phyloP scores from a whole-genome alignment of 306 rosid species.

The Dicorynia guianensis region DNA sequence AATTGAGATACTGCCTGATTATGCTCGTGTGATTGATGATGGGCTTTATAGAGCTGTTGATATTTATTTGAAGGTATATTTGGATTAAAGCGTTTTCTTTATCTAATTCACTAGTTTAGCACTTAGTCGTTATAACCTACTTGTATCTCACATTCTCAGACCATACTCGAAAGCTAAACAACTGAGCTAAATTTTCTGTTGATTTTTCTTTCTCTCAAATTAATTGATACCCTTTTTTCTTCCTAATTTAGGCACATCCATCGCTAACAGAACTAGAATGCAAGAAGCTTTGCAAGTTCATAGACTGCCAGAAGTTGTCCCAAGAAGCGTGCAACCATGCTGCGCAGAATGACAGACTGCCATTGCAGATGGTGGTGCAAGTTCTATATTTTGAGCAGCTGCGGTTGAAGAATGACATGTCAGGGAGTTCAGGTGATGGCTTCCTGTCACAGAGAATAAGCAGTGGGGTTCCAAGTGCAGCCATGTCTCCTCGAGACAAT shows the following conservation, averaged over 20 bases:
- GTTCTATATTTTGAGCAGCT: conserved; percentile 88
- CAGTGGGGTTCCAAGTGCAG: conserved; percentile 87
- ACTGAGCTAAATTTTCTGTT: neutral
- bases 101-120: neutral
- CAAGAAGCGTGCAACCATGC: conserved; percentile 95
- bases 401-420: conserved; percentile 70
- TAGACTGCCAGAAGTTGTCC: conserved; percentile 88
- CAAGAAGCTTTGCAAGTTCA: conserved; percentile 75
- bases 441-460: conserved; percentile 71
- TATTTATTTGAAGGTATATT: conserved; percentile 78
- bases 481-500: conserved; percentile 88
- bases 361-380: conserved; percentile 77
- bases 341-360: conserved; percentile 81
- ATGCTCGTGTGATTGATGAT: conserved; percentile 88
- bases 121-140: too few species aligned
- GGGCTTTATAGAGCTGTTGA: conserved; percentile 88
- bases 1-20: conserved; percentile 80
- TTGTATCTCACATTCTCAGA: too few species aligned
- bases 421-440: conserved; percentile 71
- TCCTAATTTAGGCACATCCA: conserved; percentile 67
- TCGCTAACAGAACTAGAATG: conserved; percentile 72
- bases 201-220: conserved; percentile 15
- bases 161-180: too few species aligned
- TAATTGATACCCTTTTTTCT: neutral
- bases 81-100: conserved; percentile 1